Evolutionary conservation across 345 rosid species (phyloP).

Genomic region (Firmiana major): DNA sequence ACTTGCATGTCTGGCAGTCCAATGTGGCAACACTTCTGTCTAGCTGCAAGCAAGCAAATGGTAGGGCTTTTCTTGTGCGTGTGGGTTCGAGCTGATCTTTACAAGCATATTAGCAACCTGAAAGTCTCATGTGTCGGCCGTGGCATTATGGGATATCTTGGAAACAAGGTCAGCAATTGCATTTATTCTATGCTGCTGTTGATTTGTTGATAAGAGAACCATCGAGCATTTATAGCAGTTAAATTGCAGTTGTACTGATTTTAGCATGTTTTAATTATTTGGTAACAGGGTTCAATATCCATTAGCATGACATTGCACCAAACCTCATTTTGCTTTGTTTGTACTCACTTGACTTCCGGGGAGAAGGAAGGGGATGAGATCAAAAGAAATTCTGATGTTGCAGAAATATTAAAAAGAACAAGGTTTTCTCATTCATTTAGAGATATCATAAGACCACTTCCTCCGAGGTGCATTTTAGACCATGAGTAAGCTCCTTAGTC

Average conservation of each 20-base stretch:
- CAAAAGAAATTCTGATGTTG: slow-evolving; percentile 75
- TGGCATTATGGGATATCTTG: slow-evolving; percentile 95
- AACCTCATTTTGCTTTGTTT: slow-evolving; percentile 77
- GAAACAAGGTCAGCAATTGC: slow-evolving; percentile 64
- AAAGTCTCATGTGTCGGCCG: slow-evolving; percentile 92
- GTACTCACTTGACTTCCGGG: slow-evolving; percentile 88
- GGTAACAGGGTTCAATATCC: slow-evolving; percentile 75
- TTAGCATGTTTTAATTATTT: neutral
- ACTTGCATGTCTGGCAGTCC: slow-evolving; percentile 25
- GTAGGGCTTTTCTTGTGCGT: slow-evolving; percentile 87
- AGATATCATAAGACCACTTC: slow-evolving; percentile 22
- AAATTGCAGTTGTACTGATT: neutral
- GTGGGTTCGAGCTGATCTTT: slow-evolving; percentile 73
- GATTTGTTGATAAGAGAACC: neutral
- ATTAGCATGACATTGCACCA: slow-evolving; percentile 72
- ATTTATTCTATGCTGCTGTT: neutral
- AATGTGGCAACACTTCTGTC: slow-evolving; percentile 37
- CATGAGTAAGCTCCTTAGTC: slow-evolving; percentile 61
- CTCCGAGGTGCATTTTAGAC: slow-evolving; percentile 59
- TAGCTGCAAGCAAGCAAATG: slow-evolving; percentile 93
- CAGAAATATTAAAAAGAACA: slow-evolving; percentile 74
- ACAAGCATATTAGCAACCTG: slow-evolving; percentile 47
- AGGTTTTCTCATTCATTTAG: slow-evolving; percentile 51
- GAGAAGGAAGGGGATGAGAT: slow-evolving; percentile 88
- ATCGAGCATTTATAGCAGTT: neutral